Evolutionary conservation across 352 stramenopile species (phyloP), one percentile per base, ranked within the genome.

Genomic region (Saprolegnia diclina): DNA sequence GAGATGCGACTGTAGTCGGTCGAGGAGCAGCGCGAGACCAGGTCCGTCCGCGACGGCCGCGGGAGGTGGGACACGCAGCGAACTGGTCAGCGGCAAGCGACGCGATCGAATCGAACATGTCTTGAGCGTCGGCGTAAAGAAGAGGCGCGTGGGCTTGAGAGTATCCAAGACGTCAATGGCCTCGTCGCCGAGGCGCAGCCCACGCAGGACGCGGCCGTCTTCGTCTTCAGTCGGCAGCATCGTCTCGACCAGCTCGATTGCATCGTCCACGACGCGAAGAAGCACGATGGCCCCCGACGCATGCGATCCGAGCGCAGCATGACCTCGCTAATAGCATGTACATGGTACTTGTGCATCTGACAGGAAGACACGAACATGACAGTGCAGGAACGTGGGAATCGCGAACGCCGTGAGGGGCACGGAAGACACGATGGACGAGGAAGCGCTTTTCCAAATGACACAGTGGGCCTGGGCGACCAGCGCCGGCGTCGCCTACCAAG

Each of bases 61-160:
- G 42, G 42, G 3, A n/a, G 42, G 13, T 48, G 42, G 42, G 42
- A 48, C 42, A 48, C 11, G 35, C 52, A 59, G 19, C 11, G 52
- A 40, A 59, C 35, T 35, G 13, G 11, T 35, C 24, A 59, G 52
- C 35, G 52, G 52, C 52, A 59, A 14, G 35, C 52, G 52, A 59
- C 35, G 52, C 16, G 24, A 14, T 16, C 35, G 52, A 35, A 59
- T 40, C 35, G 35, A 35, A 59, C 52, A 42, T 59, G 52, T 59
- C 52, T 59, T 59, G 52, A 59, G 11, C 13, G 13, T 16, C 13
- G 52, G 52, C 24, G 52, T 59, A 59, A 59, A 59, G 52, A 59
- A 59, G 11, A n/a, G 19, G 35, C 52, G 52, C 24, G 52, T 18
- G 35, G 52, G 35, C 24, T 18, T 14, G 19, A 19, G 52, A 59